Percentiles rank a stretch among this genome's conserved stretches.
Evolutionary conservation across 148 eudicot genomes (phyloP).

Genomic region (Dianthus caryophyllus): DNA sequence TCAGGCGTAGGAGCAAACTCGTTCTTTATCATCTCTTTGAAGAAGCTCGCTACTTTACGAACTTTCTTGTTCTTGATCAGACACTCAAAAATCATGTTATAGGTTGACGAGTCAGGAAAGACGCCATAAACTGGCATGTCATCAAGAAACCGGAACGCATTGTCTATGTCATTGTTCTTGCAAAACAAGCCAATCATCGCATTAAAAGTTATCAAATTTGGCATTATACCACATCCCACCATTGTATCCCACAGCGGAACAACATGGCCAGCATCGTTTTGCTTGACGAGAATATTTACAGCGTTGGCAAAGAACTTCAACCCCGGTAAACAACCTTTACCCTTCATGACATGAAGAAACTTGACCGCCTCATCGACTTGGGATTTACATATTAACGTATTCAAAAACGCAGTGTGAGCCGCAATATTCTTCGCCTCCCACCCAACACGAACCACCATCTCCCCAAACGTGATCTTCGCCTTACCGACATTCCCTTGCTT

Average conservation of each 20-base stretch:
- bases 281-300: constrained; percentile 59
- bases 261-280: constrained; percentile 57
- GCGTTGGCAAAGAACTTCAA: constrained; percentile 74
- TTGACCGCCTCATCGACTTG: constrained; percentile 59
- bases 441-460: constrained; percentile 82
- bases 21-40: constrained; percentile 71
- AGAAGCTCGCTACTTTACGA: constrained; percentile 59
- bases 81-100: constrained; percentile 72
- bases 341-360: constrained; percentile 74
- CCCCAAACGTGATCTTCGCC: constrained; percentile 77
- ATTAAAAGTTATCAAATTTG: constrained; percentile 61
- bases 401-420: constrained; percentile 73
- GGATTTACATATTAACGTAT: constrained; percentile 52
- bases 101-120: constrained; percentile 64
- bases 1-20: constrained; percentile 56
- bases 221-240: constrained; percentile 55
- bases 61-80: constrained; percentile 60
- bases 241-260: constrained; percentile 68
- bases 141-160: constrained; percentile 67
- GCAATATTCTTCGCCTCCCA: constrained; percentile 55
- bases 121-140: constrained; percentile 68
- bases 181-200: constrained; percentile 67
- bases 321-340: constrained; percentile 74
- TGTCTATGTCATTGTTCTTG: constrained; percentile 52
- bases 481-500: constrained; percentile 58